phyloP scores from a whole-genome alignment of 805 yeast genomes.

The Pachysolen tannophilus region DNA sequence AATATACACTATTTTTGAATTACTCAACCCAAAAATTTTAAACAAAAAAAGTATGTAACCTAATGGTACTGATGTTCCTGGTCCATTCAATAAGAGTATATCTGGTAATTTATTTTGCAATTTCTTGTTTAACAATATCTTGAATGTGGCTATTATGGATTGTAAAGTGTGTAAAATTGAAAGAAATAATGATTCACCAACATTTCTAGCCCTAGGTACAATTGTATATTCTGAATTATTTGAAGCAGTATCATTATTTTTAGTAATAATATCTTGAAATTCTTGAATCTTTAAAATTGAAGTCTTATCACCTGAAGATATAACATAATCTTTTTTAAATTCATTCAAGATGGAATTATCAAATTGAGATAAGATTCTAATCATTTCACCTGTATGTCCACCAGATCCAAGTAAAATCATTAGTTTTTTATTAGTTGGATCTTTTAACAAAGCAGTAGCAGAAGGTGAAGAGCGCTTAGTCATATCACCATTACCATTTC shows the following conservation, averaged over 20 bases:
- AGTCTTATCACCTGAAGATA: slow-evolving; percentile 38
- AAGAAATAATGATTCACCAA: slow-evolving; percentile 25
- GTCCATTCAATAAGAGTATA: slow-evolving; percentile 55
- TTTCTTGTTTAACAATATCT: slow-evolving; percentile 8
- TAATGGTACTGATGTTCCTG: slow-evolving; percentile 71
- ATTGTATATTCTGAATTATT: slow-evolving; percentile 21
- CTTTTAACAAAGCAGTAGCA: too few relatives aligned
- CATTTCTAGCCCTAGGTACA: slow-evolving; percentile 28
- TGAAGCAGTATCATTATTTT: slow-evolving; percentile 11
- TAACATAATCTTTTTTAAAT: slow-evolving; percentile 19
- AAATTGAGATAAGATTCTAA: slow-evolving; percentile 48
- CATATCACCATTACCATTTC: too few relatives aligned
- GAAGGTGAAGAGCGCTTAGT: too few relatives aligned
- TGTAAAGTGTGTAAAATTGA: slow-evolving; percentile 25
- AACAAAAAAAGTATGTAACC: slow-evolving; percentile 47
- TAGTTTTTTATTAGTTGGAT: too few relatives aligned
- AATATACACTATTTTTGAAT: slow-evolving; percentile 62
- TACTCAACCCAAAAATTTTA: slow-evolving; percentile 36
- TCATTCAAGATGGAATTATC: slow-evolving; percentile 14
- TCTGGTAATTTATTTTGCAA: slow-evolving; percentile 17
- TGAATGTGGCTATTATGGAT: slow-evolving; percentile 20
- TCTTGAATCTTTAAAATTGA: slow-evolving; percentile 31
- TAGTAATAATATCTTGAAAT: slow-evolving; percentile 23
- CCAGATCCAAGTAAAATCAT: slow-evolving; percentile 87
- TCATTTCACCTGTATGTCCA: slow-evolving; percentile 95